Evolutionary conservation across 306 rosid species (phyloP), one percentile per base, ranked within the genome.

Genomic region (Urtica urens): DNA sequence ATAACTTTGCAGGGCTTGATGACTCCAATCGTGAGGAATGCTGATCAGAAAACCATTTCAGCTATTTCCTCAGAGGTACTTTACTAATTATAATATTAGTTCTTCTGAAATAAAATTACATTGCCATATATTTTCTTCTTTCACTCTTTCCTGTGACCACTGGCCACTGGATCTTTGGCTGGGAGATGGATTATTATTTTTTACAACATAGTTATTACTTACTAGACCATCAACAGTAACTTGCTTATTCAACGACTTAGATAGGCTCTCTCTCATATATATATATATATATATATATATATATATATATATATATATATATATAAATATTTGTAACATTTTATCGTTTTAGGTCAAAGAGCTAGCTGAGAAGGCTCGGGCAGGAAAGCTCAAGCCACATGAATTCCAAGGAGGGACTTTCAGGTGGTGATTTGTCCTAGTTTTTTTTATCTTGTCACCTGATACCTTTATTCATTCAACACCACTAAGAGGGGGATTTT

Each of bases 351-450:
- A 90, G 99, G 75, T 85, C 55, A 90, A 90, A 73, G 94, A 90
- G 62, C 68, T 90, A 24, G 99, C 95, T 38, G 83, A 74, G 57
- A 90, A 81, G 72, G 99, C 99, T 25, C 85, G 99, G 23, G 38
- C 67, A 13, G 94, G 95, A 66, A 90, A 82, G 74, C 86, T 90
- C 59, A 73, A 27, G 67, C 99, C 99, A 20, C 71, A 78, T 44
- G 95, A 90, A 63, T 90, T 90, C 75, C 99, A 73, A 65, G 99
- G 99, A 51, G 99, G 99, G 21, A 81, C 87, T 53, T 90, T 90
- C 69, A 85, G 99, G 99, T 90, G 73, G 73, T 26, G 23, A 24
- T 40, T 30, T 64, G 27, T 57, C 56, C 22, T 49, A 47, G 33
- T 42, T 56, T 61, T 38, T 49, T n/a, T n/a, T 19, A 29, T 14